phyloP scores from a whole-genome alignment of 225 moss, liverwort and hornwort species.

The Ulota crispa region DNA sequence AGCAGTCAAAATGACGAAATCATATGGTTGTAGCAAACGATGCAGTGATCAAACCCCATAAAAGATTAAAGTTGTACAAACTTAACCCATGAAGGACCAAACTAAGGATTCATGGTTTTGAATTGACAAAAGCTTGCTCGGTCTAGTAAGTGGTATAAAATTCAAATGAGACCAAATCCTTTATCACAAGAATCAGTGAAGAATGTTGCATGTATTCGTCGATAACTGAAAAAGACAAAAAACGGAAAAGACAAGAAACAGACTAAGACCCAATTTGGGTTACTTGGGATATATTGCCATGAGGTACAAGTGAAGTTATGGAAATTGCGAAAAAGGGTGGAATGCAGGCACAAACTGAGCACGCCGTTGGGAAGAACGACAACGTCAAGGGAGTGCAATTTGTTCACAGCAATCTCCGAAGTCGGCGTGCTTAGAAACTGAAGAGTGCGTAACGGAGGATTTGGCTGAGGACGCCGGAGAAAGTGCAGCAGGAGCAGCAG shows the following conservation, averaged over 20 bases:
- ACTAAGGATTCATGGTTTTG: too few relatives aligned
- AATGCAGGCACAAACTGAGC: slow-evolving; percentile 31
- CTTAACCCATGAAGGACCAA: too few relatives aligned
- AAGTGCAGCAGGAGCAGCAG: slow-evolving; percentile 22
- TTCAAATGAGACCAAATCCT: background rate
- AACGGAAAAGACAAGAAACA: too few relatives aligned
- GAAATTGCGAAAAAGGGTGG: slow-evolving; percentile 10
- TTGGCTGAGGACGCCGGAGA: slow-evolving; percentile 1
- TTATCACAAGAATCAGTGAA: background rate
- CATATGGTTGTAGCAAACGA: too few relatives aligned
- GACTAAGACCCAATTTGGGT: background rate
- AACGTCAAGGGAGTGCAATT: background rate
- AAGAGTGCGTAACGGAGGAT: background rate
- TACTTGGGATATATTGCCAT: background rate
- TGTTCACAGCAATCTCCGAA: background rate
- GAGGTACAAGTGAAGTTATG: background rate
- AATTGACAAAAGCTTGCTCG: too few relatives aligned
- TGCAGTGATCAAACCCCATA: too few relatives aligned
- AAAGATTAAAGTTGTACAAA: too few relatives aligned
- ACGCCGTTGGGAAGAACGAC: slow-evolving; percentile 34
- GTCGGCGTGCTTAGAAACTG: background rate
- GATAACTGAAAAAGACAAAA: too few relatives aligned
- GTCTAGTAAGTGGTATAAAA: too few relatives aligned
- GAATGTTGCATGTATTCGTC: background rate
- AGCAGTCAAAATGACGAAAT: background rate